Evolutionary conservation across 805 yeast species (phyloP), one percentile per base, ranked within the genome.

Genomic region (Kregervanrija fluxuum): DNA sequence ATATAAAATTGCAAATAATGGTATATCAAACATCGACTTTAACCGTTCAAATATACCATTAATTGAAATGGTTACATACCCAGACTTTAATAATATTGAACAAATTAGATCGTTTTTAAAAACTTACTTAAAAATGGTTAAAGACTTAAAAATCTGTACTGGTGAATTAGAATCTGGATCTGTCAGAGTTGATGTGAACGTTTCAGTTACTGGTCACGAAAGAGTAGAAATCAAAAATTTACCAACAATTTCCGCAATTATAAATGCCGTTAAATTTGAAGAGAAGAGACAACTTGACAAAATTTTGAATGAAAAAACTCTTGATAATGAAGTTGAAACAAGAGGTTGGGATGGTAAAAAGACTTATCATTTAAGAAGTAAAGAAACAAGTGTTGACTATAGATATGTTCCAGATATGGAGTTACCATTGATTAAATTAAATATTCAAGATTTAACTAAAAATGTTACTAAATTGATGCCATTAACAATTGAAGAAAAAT

Each of bases 161-260:
- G 98, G 96, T 12, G 96, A 90, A 53, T 70, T 93, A 57, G 98
- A 93, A 58, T 79, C 89, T 1, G 99, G 99, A 6, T 93, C 97
- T 0, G 83, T 93, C 74, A 73, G 99, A 55, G 93, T 91, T 4
- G 99, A 93, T 58, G 98, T 88, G 9, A 93, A 93, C 53, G 74
- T 93, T n/a, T 85, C 95, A 17, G 80, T 91, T 5, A 77, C 78
- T 49, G 75, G 74, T 13, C 79, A 82, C 45, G 71, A 79, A 36
- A 65, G 98, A 48, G 88, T 91, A 16, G 99, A 93, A 56, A 74
- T 93, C 55, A 93, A 93, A 61, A 93, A 93, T 61, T 67, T 93
- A 53, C 85, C 95, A 9, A 86, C 90, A 30, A 81, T 89, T 0
- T 74, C 87, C 12, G 90, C 95, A 8, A 86, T 91, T 13, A 67